Evolutionary conservation across 2,329 filamentous ascomycete species (phyloP).

Genomic region (Aspergillus sp.): DNA sequence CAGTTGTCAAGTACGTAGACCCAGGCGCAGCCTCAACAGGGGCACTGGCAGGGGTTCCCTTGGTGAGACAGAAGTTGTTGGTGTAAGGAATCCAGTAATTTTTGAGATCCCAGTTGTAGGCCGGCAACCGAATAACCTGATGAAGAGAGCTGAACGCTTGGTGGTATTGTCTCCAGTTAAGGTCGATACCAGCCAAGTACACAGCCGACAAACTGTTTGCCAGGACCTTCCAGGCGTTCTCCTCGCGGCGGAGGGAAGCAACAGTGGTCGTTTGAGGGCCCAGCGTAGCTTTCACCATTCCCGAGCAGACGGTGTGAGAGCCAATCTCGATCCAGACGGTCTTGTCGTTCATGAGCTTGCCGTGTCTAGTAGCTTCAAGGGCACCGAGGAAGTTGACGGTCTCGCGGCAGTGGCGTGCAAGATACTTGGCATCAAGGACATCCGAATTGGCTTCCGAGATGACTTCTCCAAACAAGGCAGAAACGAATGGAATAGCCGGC

Average conservation of each 20-base stretch:
- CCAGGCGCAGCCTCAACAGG: conserved; percentile 11
- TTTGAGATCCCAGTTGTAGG: conserved; percentile 36
- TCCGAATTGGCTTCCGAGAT: conserved; percentile 28
- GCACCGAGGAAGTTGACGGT: conserved; percentile 42
- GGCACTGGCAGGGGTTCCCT: conserved; percentile 21
- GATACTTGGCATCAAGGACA: conserved; percentile 33
- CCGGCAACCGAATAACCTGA: conserved; percentile 28
- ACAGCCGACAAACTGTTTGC: conserved; percentile 29
- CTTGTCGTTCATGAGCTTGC: conserved; percentile 55
- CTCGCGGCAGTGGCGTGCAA: conserved; percentile 37
- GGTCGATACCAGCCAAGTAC: conserved; percentile 33
- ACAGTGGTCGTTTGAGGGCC: conserved; percentile 50
- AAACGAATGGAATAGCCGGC: conserved; percentile 40
- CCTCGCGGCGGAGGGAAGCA: conserved; percentile 36
- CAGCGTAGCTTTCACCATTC: conserved; percentile 50
- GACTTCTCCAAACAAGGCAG: conserved; percentile 39
- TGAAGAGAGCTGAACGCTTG: conserved; percentile 30
- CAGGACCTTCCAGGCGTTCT: conserved; percentile 39
- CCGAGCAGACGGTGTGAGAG: conserved; percentile 42
- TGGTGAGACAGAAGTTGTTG: conserved; percentile 29
- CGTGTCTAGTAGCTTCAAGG: conserved; percentile 32
- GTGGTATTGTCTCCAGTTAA: conserved; percentile 40
- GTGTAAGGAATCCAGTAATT: conserved; percentile 36
- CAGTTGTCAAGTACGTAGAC: conserved; percentile 20
- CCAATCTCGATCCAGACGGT: conserved; percentile 64